Percentiles rank a stretch among this genome's conserved stretches.
Evolutionary conservation across 1,284 basidiomycete genomes (phyloP).

Genomic region (Trametes hirsuta): DNA sequence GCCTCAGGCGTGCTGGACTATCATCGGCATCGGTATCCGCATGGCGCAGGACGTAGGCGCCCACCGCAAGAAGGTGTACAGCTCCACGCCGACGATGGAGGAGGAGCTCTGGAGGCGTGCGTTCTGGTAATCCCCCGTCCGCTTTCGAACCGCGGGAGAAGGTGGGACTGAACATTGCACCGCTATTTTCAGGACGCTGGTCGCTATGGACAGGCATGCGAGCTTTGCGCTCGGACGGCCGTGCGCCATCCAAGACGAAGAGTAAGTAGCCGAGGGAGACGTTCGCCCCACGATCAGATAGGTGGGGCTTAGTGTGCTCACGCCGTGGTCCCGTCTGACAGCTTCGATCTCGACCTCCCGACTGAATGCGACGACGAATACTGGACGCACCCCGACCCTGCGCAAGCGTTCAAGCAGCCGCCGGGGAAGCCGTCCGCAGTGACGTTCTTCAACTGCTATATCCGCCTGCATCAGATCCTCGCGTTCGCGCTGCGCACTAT

Average conservation of each 20-base stretch:
- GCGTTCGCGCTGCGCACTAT: conserved; percentile 59
- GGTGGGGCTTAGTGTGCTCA: neutral
- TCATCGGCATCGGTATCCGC: conserved; percentile 56
- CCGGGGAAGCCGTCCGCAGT: conserved; percentile 46
- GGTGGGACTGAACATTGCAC: neutral
- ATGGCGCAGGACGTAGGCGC: conserved; percentile 50
- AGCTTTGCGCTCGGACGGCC: conserved; percentile 80
- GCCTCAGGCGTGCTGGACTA: conserved; percentile 56
- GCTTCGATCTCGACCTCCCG: conserved; percentile 65
- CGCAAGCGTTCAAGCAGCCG: conserved; percentile 51
- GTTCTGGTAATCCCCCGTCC: conserved; percentile 63
- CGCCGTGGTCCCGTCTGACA: conserved; percentile 22
- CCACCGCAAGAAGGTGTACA: conserved; percentile 42
- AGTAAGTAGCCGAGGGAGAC: conserved; percentile 49
- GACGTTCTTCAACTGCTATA: conserved; percentile 52
- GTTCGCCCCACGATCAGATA: too few relatives aligned
- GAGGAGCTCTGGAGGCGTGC: conserved; percentile 63
- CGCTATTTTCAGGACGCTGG: conserved; percentile 52
- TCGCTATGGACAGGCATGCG: conserved; percentile 63
- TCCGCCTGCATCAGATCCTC: conserved; percentile 62
- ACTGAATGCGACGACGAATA: conserved; percentile 68
- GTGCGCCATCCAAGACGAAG: conserved; percentile 84
- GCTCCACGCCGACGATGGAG: conserved; percentile 36
- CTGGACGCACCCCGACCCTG: conserved; percentile 51
- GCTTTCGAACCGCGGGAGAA: neutral